phyloP scores from a whole-genome alignment of 257 asterid genomes.

The Solanum etuberosum region DNA sequence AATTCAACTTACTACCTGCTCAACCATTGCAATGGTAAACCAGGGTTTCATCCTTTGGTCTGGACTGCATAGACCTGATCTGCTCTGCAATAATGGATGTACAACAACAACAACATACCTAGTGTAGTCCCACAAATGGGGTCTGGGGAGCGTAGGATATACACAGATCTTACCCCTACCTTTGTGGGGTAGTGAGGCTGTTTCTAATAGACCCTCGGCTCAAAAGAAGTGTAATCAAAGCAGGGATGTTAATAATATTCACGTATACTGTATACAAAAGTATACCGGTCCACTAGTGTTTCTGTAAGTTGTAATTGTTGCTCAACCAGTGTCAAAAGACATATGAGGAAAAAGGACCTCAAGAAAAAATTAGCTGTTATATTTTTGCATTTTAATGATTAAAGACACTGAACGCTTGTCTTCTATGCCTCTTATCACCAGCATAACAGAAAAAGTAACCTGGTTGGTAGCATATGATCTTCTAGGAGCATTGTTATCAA shows the following conservation, averaged over 20 bases:
- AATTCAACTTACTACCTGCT: not conserved
- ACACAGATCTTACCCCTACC: not conserved
- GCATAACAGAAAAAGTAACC: slow-evolving; percentile 15
- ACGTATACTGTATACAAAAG: not conserved
- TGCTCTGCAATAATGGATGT: not conserved
- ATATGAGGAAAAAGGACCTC: not conserved
- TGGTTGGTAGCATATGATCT: slow-evolving; percentile 48
- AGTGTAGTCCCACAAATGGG: not conserved
- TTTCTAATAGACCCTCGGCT: not conserved
- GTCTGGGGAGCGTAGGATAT: not conserved
- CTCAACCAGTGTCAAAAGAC: not conserved
- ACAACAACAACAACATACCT: not conserved
- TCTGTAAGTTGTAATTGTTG: not conserved
- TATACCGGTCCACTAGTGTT: not conserved
- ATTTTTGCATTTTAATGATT: not conserved
- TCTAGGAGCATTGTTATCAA: slow-evolving; percentile 52
- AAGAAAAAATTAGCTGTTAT: not conserved
- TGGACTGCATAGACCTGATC: not conserved
- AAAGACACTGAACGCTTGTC: not conserved
- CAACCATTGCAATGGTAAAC: not conserved
- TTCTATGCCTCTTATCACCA: not conserved
- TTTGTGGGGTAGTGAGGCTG: not conserved
- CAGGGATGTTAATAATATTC: not conserved
- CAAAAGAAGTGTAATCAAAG: not conserved
- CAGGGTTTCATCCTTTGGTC: not conserved